A percentile compares a stretch with the other conserved stretches of the same genome.
Evolutionary conservation across 2,329 filamentous ascomycete genomes (phyloP).

Genomic region (Ascomycota sp.): DNA sequence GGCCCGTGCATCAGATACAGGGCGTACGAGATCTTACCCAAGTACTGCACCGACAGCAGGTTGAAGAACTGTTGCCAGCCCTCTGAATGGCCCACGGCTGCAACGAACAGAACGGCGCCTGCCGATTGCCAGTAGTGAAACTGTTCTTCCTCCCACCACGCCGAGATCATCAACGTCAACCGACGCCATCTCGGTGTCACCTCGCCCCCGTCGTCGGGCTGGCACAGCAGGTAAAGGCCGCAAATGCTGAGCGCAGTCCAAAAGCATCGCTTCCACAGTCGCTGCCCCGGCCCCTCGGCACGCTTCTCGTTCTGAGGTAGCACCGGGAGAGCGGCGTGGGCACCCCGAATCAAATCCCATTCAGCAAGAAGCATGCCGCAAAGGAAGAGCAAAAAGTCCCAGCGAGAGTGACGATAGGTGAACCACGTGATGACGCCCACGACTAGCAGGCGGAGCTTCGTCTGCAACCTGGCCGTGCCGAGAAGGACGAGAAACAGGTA

Average conservation of each 20-base stretch:
- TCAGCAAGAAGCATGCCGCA: slow-evolving; percentile 35
- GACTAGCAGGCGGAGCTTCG: slow-evolving; percentile 19
- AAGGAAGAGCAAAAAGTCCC: slow-evolving; percentile 35
- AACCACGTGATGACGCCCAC: slow-evolving; percentile 21
- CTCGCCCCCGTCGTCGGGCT: slow-evolving; percentile 17
- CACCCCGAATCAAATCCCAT: slow-evolving; percentile 26
- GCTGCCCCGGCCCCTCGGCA: not conserved
- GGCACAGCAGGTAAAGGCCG: slow-evolving; percentile 28
- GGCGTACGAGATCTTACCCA: slow-evolving; percentile 39
- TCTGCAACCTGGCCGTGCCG: slow-evolving; percentile 25
- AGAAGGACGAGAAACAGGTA: slow-evolving; percentile 33
- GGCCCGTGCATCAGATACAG: slow-evolving; percentile 42
- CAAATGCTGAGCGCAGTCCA: slow-evolving; percentile 23
- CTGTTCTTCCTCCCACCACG: slow-evolving; percentile 24
- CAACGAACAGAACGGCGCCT: slow-evolving; percentile 30
- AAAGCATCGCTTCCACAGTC: slow-evolving; percentile 7
- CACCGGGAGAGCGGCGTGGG: slow-evolving; percentile 15
- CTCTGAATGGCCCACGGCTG: slow-evolving; percentile 24
- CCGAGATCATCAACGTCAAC: slow-evolving; percentile 25
- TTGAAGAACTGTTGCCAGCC: slow-evolving; percentile 31
- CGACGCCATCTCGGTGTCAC: slow-evolving; percentile 32
- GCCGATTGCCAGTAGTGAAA: slow-evolving; percentile 37
- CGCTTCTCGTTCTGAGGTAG: slow-evolving; percentile 8
- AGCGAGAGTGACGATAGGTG: slow-evolving; percentile 24
- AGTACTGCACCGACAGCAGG: slow-evolving; percentile 28